Base-by-base conservation (phyloP, 306 rosid genomes). In the Malus orientalis region DNA sequence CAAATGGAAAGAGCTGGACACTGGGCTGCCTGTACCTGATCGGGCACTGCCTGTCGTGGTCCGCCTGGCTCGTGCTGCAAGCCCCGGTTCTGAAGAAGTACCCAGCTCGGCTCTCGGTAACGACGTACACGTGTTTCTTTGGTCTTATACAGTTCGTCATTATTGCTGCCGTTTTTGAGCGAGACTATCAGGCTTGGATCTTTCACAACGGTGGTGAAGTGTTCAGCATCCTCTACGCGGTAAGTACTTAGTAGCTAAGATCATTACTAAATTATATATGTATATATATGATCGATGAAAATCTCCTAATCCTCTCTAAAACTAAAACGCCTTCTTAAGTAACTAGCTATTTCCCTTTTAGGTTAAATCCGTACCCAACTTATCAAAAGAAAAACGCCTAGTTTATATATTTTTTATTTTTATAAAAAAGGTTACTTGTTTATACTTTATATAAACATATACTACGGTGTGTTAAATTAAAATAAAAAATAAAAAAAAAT, bases 101-200 rank as follows among this genome's bases (percentile, higher is more conserved):
- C 78, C 99, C 99, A 0, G 99, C 99, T 13, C 90, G 99, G 19
- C 97, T 95, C 78, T 95, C 99, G 5, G 98, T 95, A 68, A 95
- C 99, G 6, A 92, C 99, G 4, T 95, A 79, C 75, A 95, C 99
- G 2, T 92, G 98, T 49, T 95, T 95, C 91, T 95, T 90, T 64
- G 99, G 99, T 6, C 89, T 95, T 71, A 16, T 95, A 6, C 99
- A 95, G 78, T 95, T 95, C 64, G 71, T 88, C 20, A 45, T 83
- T 2, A 91, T 95, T 81, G 99, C 99, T 57, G 74, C 82, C 30
- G 30, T 84, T 30, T 69, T 77, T 69, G 99, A 95, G 67, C 86
- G 96, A 83, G 84, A 92, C 67, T n/a, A 78, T 9, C 90, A 89
- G 69, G 93, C 97, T 75, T 95, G 99, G 99, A 74, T 95, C 69